Percentiles rank a stretch among this genome's conserved stretches.
phyloP scores from a whole-genome alignment of 768 basidiomycete genomes.

The Symmetrospora coprosmae region DNA sequence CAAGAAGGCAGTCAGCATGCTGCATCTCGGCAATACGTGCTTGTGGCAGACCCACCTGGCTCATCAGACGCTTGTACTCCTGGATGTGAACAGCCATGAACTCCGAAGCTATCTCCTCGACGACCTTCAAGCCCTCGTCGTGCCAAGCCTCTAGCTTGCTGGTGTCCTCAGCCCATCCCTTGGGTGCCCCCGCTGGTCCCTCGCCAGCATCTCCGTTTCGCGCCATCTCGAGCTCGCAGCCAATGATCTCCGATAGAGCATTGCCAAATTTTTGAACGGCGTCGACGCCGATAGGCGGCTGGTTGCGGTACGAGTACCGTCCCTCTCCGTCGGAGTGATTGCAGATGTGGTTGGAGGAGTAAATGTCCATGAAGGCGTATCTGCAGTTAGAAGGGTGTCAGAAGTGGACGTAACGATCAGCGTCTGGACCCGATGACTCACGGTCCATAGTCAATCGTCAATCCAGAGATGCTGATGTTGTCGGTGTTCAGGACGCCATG shows the following conservation, averaged over 20 bases:
- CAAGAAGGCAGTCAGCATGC: not conserved
- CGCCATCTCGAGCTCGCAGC: constrained; percentile 54
- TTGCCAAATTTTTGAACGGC: constrained; percentile 52
- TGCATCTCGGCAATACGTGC: not conserved
- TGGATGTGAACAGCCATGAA: constrained; percentile 48
- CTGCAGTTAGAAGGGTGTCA: too few species aligned
- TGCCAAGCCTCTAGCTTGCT: constrained; percentile 50
- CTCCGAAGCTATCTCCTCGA: constrained; percentile 51
- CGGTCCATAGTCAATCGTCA: constrained; percentile 47
- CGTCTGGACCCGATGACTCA: constrained; percentile 4
- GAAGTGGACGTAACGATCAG: not conserved
- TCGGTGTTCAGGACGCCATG: constrained; percentile 83
- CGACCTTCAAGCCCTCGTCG: constrained; percentile 44
- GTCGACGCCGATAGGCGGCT: constrained; percentile 45
- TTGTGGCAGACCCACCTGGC: constrained; percentile 43
- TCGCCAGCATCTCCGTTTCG: constrained; percentile 32
- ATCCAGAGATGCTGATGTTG: constrained; percentile 46
- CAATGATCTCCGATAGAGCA: constrained; percentile 69
- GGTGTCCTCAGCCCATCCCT: constrained; percentile 53
- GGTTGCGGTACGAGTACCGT: constrained; percentile 33
- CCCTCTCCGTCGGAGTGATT: constrained; percentile 59
- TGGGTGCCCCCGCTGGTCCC: constrained; percentile 34
- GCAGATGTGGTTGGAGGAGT: constrained; percentile 18
- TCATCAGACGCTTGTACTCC: constrained; percentile 58
- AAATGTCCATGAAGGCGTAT: constrained; percentile 15